Conservation (phyloP, 495 filamentous ascomycete genomes). For the Hypoxylon subgilvum region DNA sequence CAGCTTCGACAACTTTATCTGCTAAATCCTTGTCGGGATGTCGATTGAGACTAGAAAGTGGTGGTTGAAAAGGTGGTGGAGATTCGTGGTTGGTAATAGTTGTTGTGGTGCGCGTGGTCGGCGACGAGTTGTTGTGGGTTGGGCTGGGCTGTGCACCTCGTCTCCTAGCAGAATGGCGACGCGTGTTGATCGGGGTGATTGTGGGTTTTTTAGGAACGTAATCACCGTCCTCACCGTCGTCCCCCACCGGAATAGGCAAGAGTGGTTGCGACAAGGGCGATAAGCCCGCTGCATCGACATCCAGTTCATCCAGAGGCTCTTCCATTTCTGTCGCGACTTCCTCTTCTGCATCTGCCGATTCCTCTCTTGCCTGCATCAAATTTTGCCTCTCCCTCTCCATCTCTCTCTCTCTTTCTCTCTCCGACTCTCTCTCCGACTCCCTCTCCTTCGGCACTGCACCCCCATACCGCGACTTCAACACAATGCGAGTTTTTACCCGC, state of each 20-base stretch:
- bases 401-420: background rate
- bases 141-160: constrained; percentile 31
- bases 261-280: constrained; percentile 34
- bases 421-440: constrained; percentile 17
- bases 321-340: background rate
- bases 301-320: background rate
- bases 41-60: constrained; percentile 25
- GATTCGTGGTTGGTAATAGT: no score
- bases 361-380: no score
- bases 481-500: constrained; percentile 43
- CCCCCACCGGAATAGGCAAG: constrained; percentile 2
- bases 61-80: constrained; percentile 14
- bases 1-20: constrained; percentile 48
- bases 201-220: constrained; percentile 36
- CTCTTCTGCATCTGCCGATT: background rate
- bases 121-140: constrained; percentile 9
- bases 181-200: constrained; percentile 11
- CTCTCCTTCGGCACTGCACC: constrained; percentile 21
- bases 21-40: constrained; percentile 43
- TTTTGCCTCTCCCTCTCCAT: constrained; percentile 4
- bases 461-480: constrained; percentile 45
- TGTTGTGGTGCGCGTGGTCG: background rate
- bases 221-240: constrained; percentile 37
- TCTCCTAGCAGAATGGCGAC: constrained; percentile 36
- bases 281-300: constrained; percentile 13